A percentile compares a stretch with the other conserved stretches of the same genome.
Conservation (phyloP, 176 grass and related monocot genomes). For the Chrysopogon serrulatus region DNA sequence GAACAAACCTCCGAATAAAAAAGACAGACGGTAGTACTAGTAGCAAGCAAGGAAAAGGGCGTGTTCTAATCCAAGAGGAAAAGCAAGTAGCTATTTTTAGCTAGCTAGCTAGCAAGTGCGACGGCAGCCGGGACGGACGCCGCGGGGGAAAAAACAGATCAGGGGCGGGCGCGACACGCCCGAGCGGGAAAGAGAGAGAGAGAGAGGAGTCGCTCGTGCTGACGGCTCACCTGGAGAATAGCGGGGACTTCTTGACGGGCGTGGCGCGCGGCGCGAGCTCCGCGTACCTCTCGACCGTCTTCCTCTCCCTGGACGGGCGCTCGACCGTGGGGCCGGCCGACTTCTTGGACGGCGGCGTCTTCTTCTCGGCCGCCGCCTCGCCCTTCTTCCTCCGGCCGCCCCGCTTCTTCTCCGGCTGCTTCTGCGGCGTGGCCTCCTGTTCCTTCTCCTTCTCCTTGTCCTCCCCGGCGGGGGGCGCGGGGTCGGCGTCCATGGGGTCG, state of each 20-base stretch:
- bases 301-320: conserved; percentile 79
- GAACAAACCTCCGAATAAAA: not conserved
- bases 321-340: not conserved
- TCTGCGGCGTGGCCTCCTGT: not conserved
- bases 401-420: conserved; percentile 16
- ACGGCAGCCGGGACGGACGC: not conserved
- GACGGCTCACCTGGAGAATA: conserved; percentile 56
- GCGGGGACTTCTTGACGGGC: conserved; percentile 51
- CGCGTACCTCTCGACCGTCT: conserved; percentile 86
- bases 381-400: conserved; percentile 11
- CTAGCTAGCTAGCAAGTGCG: not conserved
- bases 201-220: not conserved
- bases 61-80: not conserved
- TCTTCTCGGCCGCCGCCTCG: conserved; percentile 41
- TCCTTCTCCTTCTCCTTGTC: not conserved
- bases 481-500: conserved; percentile 15
- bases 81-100: not conserved
- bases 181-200: no score
- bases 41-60: not conserved
- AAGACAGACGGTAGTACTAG: not conserved
- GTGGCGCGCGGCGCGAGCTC: conserved; percentile 43
- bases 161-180: not conserved
- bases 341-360: conserved; percentile 13
- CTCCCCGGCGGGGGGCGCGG: conserved; percentile 1
- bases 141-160: not conserved